Conservation (phyloP, 176 grass and related monocot species). For the Chrysopogon serrulatus region DNA sequence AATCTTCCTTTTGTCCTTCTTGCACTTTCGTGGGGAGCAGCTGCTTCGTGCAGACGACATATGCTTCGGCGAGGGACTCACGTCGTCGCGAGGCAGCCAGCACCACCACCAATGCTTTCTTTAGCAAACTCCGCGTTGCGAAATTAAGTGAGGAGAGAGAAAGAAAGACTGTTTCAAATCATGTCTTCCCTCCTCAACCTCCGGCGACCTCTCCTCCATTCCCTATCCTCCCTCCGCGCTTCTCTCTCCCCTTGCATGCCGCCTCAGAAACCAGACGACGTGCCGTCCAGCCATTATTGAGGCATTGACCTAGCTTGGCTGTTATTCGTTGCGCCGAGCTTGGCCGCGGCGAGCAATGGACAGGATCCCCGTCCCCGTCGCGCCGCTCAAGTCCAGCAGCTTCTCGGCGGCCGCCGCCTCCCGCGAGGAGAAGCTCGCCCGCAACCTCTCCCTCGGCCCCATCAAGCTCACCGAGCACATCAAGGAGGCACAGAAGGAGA, state of each 20-base stretch:
- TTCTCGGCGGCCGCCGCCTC: constrained; percentile 49
- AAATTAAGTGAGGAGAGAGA: background rate
- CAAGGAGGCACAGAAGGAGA: constrained; percentile 27
- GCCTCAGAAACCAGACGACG: background rate
- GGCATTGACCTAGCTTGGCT: constrained; percentile 20
- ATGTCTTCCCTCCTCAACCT: constrained; percentile 35
- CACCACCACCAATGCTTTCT: constrained; percentile 40
- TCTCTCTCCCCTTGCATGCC: constrained; percentile 17
- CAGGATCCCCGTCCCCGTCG: constrained; percentile 39
- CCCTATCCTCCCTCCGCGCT: background rate
- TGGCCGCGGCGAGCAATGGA: constrained; percentile 47
- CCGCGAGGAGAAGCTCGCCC: constrained; percentile 77
- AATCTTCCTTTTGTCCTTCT: background rate
- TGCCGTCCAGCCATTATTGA: constrained; percentile 13
- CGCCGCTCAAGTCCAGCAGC: constrained; percentile 80
- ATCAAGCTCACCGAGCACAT: constrained; percentile 48
- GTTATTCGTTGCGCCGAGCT: constrained; percentile 3
- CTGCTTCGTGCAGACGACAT: constrained; percentile 7
- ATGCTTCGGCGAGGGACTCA: constrained; percentile 9
- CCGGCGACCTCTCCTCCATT: constrained; percentile 18
- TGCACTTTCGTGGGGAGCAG: background rate
- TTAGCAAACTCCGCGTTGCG: constrained; percentile 31
- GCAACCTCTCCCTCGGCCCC: constrained; percentile 83
- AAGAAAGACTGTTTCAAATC: constrained; percentile 45
- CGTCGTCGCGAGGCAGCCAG: background rate